Evolutionary conservation across 192 early-diverging fungal species (phyloP), one percentile per base, ranked within the genome.

Genomic region (Rhizophagus clarus): DNA sequence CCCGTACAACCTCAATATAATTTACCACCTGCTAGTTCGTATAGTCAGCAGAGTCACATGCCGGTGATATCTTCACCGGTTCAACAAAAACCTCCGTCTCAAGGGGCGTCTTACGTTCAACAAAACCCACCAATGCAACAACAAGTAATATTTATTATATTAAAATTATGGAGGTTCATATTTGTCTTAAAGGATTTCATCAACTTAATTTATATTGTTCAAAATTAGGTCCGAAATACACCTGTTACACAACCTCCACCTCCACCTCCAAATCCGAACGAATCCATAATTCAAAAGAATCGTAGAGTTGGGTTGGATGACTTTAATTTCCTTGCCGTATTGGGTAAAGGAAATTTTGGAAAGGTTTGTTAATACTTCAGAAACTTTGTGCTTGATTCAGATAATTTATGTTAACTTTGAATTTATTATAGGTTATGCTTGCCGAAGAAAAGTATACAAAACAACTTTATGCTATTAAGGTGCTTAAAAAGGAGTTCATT

Each of bases 291-390:
- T 72, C 73, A 72, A 29, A 63, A 51, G 3, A 79, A 78, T 32
- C 88, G 87, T 42, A 93, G 93, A 72, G 91, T 98, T 62, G 91
- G 93, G 2, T 82, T 97, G 26, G 94, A 97, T 68, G 97, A 99
- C 82, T 99, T 99, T 79, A 94, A 91, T 76, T 96, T 99, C 72
- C 80, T 97, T 71, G 95, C 96, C 26, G 97, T 99, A 3, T 87
- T 99, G 15, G 98, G 98, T 77, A 98, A 97, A 84, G 98, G 98
- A 70, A 98, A 98, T 88, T 99, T 98, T 91, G 98, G 98, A 83
- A 99, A 99, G 88, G 92, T 92, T 76, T 79, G 49, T 15, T 20
- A 17, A 26, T 80, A 29, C 76, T 81, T 40, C 81, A 81, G 73
- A 83, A 22, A 14, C 29, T 26, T n/a, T 45, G 24, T 10, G 24